These are phyloP conservation scores for Tulasnella sp. DNA, from an alignment of 768 basidiomycete genomes.

Conservation along the genomic window DNA sequence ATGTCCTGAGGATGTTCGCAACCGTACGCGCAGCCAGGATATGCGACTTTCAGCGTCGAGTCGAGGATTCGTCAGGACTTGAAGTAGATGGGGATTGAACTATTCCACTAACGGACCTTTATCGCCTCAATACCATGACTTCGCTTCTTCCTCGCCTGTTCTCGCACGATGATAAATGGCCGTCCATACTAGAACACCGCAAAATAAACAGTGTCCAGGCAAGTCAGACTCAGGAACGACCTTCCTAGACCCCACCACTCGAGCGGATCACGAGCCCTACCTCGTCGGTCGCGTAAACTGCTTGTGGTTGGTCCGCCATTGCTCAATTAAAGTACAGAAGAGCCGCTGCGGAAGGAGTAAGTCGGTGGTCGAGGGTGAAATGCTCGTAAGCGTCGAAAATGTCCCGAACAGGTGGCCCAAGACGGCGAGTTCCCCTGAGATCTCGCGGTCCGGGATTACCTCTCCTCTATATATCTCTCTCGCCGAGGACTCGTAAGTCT, in stretches of 20 bases:
- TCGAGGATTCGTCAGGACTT: conserved; percentile 28
- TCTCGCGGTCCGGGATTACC: not conserved
- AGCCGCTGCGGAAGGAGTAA: not conserved
- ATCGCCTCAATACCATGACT: conserved; percentile 92
- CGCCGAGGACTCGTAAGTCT: not conserved
- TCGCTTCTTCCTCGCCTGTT: conserved; percentile 89
- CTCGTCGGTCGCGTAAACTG: conserved; percentile 85
- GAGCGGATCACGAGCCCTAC: conserved; percentile 40
- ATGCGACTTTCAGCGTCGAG: conserved; percentile 58
- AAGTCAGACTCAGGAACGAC: conserved; percentile 23
- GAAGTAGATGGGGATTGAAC: not conserved
- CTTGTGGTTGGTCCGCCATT: conserved; percentile 40
- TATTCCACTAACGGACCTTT: conserved; percentile 55
- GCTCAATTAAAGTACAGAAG: not conserved
- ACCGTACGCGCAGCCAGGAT: conserved; percentile 94
- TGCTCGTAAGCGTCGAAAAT: conserved; percentile 9
- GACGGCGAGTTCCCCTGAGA: conserved; percentile 8
- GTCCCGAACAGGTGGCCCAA: not conserved
- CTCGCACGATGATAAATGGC: conserved; percentile 96
- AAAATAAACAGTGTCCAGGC: conserved; percentile 28
- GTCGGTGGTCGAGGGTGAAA: conserved; percentile 10
- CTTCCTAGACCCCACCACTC: not conserved
- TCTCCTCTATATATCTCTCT: not conserved
- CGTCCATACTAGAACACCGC: conserved; percentile 66
- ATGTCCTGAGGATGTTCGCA: conserved; percentile 91